Evolutionary conservation across 768 basidiomycete species (phyloP), one percentile per base, ranked within the genome.

Genomic region (Sarcodon aspratus): DNA sequence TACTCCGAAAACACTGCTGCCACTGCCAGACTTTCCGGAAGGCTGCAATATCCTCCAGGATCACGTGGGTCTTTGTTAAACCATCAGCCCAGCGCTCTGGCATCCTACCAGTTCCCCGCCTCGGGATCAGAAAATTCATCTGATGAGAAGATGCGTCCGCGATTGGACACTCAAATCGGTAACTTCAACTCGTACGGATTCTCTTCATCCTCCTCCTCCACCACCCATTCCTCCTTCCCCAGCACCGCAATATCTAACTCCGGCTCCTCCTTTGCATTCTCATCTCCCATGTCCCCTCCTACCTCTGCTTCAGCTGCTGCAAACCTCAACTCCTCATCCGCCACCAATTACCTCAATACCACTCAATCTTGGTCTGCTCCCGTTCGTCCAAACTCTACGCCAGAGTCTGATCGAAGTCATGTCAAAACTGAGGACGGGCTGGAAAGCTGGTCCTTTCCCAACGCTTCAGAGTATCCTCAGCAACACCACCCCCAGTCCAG

Each of bases 361-460:
- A 66, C 54, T 84, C 82, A 78, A 73, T 68, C 55, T 82, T 85
- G 62, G 66, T 76, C 55, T 82, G 83, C 50, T 79, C 83, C n/a
- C 76, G 61, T 72, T 74, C 57, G 56, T 46, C 57, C 56, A 35
- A 57, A 37, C 33, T 57, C 56, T 10, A 57, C 52, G 12, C 56
- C 56, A 34, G 57, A 55, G 8, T 15, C 32, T 42, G 48, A n/a
- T 53, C 50, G 38, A 34, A 47, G 56, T 53, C 64, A 54, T 10
- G 53, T 67, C 60, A 62, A 65, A 55, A 34, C 74, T 66, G 60
- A 79, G 79, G 75, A 76, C 72, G 73, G 74, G 13, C 40, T 42
- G 9, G 40, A 42, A 9, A 17, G 17, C 61, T 87, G 85, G 85
- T 69, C 70, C 46, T 85, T 83, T 65, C 75, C 80, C 49, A 70